These are phyloP conservation scores for Monascus ruber DNA, from an alignment of 2,329 filamentous ascomycete species.

Conservation along the genomic window DNA sequence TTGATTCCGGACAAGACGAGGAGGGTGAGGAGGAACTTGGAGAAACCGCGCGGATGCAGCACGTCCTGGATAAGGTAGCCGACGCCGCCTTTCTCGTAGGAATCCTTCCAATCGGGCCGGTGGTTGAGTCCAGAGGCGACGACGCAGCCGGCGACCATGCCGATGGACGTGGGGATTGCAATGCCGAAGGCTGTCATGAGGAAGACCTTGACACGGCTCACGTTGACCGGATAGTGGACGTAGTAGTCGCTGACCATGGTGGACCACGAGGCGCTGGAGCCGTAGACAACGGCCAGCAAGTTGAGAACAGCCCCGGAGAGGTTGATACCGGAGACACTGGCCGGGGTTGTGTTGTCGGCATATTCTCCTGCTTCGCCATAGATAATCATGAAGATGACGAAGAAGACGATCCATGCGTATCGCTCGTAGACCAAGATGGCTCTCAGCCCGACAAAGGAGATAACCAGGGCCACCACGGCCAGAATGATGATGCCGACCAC, in stretches of 20 bases:
- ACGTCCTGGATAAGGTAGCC: conserved; percentile 12
- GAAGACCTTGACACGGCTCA: conserved; percentile 12
- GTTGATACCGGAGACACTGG: conserved; percentile 19
- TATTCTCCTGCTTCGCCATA: conserved; percentile 35
- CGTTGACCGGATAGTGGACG: conserved; percentile 13
- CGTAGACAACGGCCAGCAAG: conserved; percentile 32
- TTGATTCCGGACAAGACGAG: conserved; percentile 35
- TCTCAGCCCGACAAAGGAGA: conserved; percentile 18
- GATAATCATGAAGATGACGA: conserved; percentile 36
- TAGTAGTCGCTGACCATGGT: conserved; percentile 15
- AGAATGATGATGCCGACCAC: conserved; percentile 19
- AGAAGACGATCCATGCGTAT: conserved; percentile 21
- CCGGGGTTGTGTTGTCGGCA: conserved; percentile 29
- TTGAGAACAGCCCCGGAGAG: conserved; percentile 17
- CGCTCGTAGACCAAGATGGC: conserved; percentile 19
- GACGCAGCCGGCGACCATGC: conserved; percentile 9
- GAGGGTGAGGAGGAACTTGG: conserved; percentile 24
- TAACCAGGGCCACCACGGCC: conserved; percentile 13
- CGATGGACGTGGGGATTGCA: conserved; percentile 12
- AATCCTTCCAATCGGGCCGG: conserved; percentile 8
- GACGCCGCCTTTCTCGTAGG: conserved; percentile 12
- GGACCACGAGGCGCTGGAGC: conserved; percentile 12
- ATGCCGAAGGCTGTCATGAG: conserved; percentile 13
- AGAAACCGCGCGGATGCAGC: conserved; percentile 13
- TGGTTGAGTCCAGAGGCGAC: conserved; percentile 9